A percentile compares a stretch with the other conserved stretches of the same genome.
These are phyloP conservation scores for Cutaneotrichosporon cyanovorans DNA, from an alignment of 1,284 basidiomycete genomes.

Conservation along the genomic window DNA sequence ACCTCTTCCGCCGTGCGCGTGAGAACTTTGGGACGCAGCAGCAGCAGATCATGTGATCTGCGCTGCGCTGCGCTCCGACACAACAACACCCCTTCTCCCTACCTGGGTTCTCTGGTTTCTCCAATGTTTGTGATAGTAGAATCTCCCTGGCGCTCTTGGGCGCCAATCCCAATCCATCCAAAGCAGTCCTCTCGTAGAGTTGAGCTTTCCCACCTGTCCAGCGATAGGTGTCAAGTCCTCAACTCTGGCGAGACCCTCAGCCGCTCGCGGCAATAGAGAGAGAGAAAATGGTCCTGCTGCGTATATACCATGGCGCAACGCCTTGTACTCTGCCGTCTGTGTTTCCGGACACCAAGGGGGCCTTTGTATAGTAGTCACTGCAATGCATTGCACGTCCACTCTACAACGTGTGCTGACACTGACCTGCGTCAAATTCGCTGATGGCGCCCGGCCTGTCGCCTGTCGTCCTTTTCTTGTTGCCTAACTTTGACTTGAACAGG, in stretches of 20 bases:
- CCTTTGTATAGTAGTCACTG: slow-evolving; percentile 23
- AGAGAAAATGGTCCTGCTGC: slow-evolving; percentile 8
- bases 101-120: slow-evolving; percentile 3
- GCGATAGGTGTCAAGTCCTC: too few relatives aligned
- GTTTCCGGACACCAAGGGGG: not conserved
- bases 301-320: not conserved
- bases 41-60: too few relatives aligned
- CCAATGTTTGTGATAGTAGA: slow-evolving; percentile 23
- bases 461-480: too few relatives aligned
- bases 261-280: slow-evolving; percentile 7
- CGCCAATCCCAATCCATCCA: too few relatives aligned
- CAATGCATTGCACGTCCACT: slow-evolving; percentile 23
- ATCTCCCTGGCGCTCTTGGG: slow-evolving; percentile 6
- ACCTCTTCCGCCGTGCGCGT: slow-evolving; percentile 31
- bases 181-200: too few relatives aligned
- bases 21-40: slow-evolving; percentile 19
- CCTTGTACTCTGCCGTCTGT: not conserved
- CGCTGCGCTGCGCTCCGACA: not conserved
- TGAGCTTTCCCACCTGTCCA: too few relatives aligned
- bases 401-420: too few relatives aligned
- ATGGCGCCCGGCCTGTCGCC: too few relatives aligned
- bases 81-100: not conserved
- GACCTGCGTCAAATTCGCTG: too few relatives aligned
- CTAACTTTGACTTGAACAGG: too few relatives aligned
- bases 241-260: not conserved